Evolutionary conservation across 2,329 filamentous ascomycete genomes (phyloP), one percentile per base, ranked within the genome.

Genomic region (Orbilia ellipsospora): DNA sequence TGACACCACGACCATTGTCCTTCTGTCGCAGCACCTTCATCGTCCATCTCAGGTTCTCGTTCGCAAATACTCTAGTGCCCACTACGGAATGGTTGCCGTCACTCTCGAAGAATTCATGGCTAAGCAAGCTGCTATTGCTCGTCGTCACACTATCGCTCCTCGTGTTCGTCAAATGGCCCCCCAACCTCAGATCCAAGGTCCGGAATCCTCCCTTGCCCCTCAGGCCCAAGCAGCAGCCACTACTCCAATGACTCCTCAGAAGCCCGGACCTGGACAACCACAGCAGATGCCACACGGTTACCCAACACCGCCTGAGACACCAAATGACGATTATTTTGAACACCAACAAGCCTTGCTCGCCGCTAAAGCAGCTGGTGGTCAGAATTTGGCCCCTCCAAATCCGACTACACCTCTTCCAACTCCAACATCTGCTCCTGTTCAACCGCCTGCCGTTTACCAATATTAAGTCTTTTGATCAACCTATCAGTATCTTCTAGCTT

Each of bases 241-340:
- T 81, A 88, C 90, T 78, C 92, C 91, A 80, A 90, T 89, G 83
- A 95, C 92, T 15, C 92, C 92, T 13, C 90, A 92, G 80, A 94
- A 94, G 85, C 88, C 87, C 59, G 88, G 42, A 12, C 40, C 59
- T 16, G 56, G 56, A 18, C 72, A 64, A 54, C 64, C 50, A 16
- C 89, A 89, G 78, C 85, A 87, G 61, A 83, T 84, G n/a, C 84
- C 87, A 62, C 85, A 92, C 78, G 92, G 92, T 70, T 93, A 93
- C 82, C 87, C 94, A 78, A 95, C 92, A 15, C 92, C 92, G 26
- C 92, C 92, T 0, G 94, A 95, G 81, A 95, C 92, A 0, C 92
- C 92, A 3, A 92, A 94, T 77, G 88, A 88, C 6, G 85, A 87
- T 61, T 85, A 84, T 78, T 89, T 74, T 40, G 70, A 74, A 54